Base-by-base conservation (phyloP, 2,329 filamentous ascomycete genomes). In the Fusarium nodosum region DNA sequence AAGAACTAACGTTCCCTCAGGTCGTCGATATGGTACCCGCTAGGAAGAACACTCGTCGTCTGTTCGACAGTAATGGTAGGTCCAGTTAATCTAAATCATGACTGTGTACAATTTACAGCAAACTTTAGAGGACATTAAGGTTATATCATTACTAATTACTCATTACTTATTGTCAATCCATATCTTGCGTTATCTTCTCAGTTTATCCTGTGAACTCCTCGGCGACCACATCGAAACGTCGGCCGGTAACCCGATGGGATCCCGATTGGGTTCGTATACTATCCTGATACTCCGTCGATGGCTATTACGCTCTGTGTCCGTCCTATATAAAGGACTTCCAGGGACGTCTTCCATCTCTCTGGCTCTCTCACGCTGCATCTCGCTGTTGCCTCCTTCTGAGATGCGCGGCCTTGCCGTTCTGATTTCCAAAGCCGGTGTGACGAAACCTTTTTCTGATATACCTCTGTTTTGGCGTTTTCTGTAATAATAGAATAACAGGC, bases 211-310 rank as follows among this genome's bases (percentile, higher is more conserved):
- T 1, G 58, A 61, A 4, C 26, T 52, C 58, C 45, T 61, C 0
- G 58, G 45, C 3, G 56, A 45, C 11, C 56, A 53, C 18, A 60
- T 20, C 1, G 36, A 41, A 7, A 16, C n/a, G 18, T 60, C 56
- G 12, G 44, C 56, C 0, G 58, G 56, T 15, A 61, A 44, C 18
- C 59, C 58, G 16, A 60, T 13, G 9, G 58, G 58, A 7, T 53
- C 58, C 38, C 38, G 20, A 34, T 61, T 61, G 5, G 59, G 50
- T 9, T 39, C 56, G 3, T n/a, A 24, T 2, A 34, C 15, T 0
- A 45, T n/a, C 3, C 39, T 28, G 30, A 31, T 52, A 34, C 48
- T 52, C 3, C 11, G 38, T 12, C 48, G 48, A 52, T 52, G 33
- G 6, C 24, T 22, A 7, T 51, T 26, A 3, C 33, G 13, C 13